Evolutionary conservation across 2,329 filamentous ascomycete genomes (phyloP).

Genomic region (Aspergillus caelatus): DNA sequence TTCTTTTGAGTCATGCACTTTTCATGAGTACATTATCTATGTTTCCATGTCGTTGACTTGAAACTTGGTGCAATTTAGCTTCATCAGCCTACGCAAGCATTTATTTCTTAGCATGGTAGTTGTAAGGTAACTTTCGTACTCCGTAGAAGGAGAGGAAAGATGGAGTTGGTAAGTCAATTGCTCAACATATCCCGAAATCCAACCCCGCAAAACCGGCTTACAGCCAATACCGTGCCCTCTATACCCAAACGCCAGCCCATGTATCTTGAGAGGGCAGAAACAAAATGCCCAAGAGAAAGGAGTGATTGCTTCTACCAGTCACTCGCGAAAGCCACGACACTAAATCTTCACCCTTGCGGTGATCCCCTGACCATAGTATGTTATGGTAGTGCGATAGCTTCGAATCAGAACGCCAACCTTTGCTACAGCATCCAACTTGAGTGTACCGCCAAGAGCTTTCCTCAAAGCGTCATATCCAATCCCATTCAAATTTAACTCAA

Average conservation of each 20-base stretch:
- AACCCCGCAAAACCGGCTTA: background rate
- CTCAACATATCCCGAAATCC: background rate
- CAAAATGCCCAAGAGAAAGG: slow-evolving; percentile 4
- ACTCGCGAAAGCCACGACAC: slow-evolving; percentile 6
- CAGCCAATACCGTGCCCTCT: background rate
- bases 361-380: slow-evolving; percentile 71
- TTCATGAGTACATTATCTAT: background rate
- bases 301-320: background rate
- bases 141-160: background rate
- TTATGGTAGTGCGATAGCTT: slow-evolving; percentile 71
- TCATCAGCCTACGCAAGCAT: background rate
- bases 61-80: background rate
- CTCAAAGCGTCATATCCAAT: slow-evolving; percentile 82
- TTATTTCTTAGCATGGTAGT: background rate
- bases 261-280: background rate
- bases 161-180: background rate
- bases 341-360: slow-evolving; percentile 61
- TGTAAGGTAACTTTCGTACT: background rate
- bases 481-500: slow-evolving; percentile 74
- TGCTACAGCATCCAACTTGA: slow-evolving; percentile 79
- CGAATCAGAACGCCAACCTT: slow-evolving; percentile 74
- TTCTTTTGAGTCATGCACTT: background rate
- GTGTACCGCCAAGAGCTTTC: slow-evolving; percentile 75
- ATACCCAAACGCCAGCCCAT: background rate
- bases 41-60: background rate